Evolutionary conservation across 2,329 filamentous ascomycete species (phyloP), one percentile per base, ranked within the genome.

Genomic region (Tolypocladium paradoxum): DNA sequence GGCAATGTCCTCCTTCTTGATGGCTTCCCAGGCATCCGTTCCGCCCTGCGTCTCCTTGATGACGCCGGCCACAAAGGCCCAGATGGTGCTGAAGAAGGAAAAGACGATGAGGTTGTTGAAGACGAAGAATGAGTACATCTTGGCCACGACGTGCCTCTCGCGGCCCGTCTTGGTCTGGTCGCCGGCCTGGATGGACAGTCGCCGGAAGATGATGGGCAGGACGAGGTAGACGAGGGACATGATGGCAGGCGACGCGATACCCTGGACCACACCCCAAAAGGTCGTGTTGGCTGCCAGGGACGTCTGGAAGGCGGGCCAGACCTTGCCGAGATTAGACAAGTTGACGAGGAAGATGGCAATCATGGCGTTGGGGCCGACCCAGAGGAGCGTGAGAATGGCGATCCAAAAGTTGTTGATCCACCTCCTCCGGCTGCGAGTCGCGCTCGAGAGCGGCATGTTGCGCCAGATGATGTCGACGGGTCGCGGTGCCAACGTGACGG

Each of bases 31-130:
- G 12, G 83, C 80, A 60, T 85, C 76, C 20, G 76, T 71, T 38
- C 82, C 78, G 0, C 77, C 69, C 4, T 76, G 68, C 0, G 81
- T 81, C 46, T 77, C 71, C 3, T 79, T 65, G 47, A 91, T 73
- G 37, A 95, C 82, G 5, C 74, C 74, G 1, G 83, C 72, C 9
- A 90, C 74, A 61, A 91, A 90, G 1, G 75, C 74, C 83, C 89
- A 96, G 18, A 90, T 71, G 1, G 88, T 84, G 46, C 88, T 89
- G 69, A 97, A 97, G 16, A 96, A 75, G 12, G 91, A 96, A 70
- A 97, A 97, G 54, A 97, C 84, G 59, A 99, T 75, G 53, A 99
- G 71, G 65, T 97, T 97, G 79, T 99, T 99, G 76, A 99, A 90
- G 51, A 96, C 82, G 70, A 99, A 99, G 73, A 99, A 99, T 20